phyloP scores from a whole-genome alignment of 495 filamentous ascomycete species.

The Peziza echinospora region DNA sequence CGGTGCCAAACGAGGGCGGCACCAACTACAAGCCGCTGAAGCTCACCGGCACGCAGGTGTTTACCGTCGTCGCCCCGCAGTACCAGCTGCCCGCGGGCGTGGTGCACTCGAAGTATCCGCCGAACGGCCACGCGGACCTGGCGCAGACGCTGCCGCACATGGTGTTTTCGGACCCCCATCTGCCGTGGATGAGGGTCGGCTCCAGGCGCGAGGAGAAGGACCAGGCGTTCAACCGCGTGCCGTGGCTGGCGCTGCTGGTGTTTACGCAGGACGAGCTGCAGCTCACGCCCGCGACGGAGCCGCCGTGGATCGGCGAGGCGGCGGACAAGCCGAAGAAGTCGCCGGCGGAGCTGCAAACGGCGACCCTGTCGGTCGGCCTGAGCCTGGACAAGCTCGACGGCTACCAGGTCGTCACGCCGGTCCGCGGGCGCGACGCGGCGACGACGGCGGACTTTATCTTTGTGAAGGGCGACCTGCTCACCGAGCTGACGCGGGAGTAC shows the following conservation, averaged over 20 bases:
- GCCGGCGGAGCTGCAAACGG: conserved; percentile 5
- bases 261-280: conserved; percentile 13
- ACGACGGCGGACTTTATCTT: conserved; percentile 14
- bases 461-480: conserved; percentile 13
- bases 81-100: conserved; percentile 16
- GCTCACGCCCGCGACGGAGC: too few relatives aligned
- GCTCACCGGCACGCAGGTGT: conserved; percentile 10
- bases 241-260: conserved; percentile 23
- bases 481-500: conserved; percentile 10
- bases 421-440: neutral
- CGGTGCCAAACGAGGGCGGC: neutral
- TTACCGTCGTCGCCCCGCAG: conserved; percentile 21
- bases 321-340: neutral
- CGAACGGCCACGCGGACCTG: conserved; percentile 21
- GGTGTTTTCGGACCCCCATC: conserved; percentile 27
- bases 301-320: conserved; percentile 4
- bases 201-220: conserved; percentile 2
- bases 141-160: conserved; percentile 26
- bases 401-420: conserved; percentile 1
- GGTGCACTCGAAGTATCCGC: conserved; percentile 24
- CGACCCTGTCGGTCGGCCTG: conserved; percentile 9
- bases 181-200: conserved; percentile 28
- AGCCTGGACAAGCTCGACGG: conserved; percentile 4
- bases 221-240: conserved; percentile 14
- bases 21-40: neutral